Conservation (phyloP, 2,329 filamentous ascomycete species). For the Hymenoscyphus fraxineus region DNA sequence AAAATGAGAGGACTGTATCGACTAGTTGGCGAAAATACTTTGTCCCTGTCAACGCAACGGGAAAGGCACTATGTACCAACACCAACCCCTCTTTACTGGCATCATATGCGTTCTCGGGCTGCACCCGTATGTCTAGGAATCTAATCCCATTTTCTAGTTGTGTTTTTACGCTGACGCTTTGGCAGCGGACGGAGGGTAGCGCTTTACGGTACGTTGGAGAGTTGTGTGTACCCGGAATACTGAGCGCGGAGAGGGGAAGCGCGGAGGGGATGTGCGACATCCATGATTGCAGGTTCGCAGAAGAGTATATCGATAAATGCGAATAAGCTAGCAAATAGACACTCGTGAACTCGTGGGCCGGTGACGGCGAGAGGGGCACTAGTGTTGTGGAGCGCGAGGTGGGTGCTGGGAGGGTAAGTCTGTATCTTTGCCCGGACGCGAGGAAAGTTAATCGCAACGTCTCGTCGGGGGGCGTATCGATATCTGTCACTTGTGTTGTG, state of each 20-base stretch:
- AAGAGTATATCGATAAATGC: slow-evolving; percentile 65
- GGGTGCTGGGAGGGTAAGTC: slow-evolving; percentile 67
- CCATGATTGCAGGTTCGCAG: slow-evolving; percentile 67
- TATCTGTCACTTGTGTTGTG: slow-evolving; percentile 57
- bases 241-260: slow-evolving; percentile 73
- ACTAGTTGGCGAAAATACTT: slow-evolving; percentile 77
- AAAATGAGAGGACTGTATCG: slow-evolving; percentile 67
- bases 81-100: slow-evolving; percentile 61
- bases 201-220: slow-evolving; percentile 80
- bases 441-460: slow-evolving; percentile 70
- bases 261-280: slow-evolving; percentile 73
- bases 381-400: slow-evolving; percentile 58
- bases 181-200: slow-evolving; percentile 88
- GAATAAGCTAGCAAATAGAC: slow-evolving; percentile 58
- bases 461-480: slow-evolving; percentile 59
- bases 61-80: slow-evolving; percentile 88
- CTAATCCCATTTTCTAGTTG: slow-evolving; percentile 89
- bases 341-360: slow-evolving; percentile 56
- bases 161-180: slow-evolving; percentile 70
- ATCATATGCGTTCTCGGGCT: slow-evolving; percentile 56
- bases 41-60: slow-evolving; percentile 75
- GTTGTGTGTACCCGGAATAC: slow-evolving; percentile 95
- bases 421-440: slow-evolving; percentile 60
- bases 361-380: slow-evolving; percentile 50
- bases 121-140: slow-evolving; percentile 88